phyloP scores from a whole-genome alignment of 1,284 basidiomycete genomes.

The Neonothopanus nambi region DNA sequence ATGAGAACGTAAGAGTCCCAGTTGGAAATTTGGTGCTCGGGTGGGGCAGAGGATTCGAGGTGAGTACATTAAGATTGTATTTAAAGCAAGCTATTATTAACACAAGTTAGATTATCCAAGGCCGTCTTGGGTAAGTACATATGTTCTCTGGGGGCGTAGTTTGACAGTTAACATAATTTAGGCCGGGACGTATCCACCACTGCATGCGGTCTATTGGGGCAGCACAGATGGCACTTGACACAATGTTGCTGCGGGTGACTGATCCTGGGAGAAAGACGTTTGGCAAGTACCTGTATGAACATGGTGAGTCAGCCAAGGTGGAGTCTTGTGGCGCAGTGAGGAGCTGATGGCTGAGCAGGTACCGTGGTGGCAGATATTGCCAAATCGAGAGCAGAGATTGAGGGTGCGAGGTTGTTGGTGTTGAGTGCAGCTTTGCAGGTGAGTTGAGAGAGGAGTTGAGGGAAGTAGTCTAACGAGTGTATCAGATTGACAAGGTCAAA shows the following conservation, averaged over 20 bases:
- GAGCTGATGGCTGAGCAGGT: conserved; percentile 42
- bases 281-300: conserved; percentile 88
- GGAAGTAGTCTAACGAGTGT: background rate
- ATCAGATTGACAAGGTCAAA: conserved; percentile 84
- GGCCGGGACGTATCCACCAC: conserved; percentile 95
- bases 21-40: conserved; percentile 83
- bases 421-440: conserved; percentile 90
- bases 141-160: background rate
- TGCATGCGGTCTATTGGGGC: conserved; percentile 97
- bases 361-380: conserved; percentile 92
- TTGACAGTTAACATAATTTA: conserved; percentile 26
- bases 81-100: background rate
- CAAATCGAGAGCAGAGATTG: conserved; percentile 90
- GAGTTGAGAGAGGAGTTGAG: conserved; percentile 10
- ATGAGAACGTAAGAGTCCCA: conserved; percentile 92
- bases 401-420: conserved; percentile 84
- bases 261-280: conserved; percentile 92
- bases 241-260: conserved; percentile 90
- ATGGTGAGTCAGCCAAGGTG: conserved; percentile 56
- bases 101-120: conserved; percentile 83
- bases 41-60: conserved; percentile 93
- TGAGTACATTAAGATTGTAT: conserved; percentile 25
- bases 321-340: background rate
- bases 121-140: conserved; percentile 79
- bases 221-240: conserved; percentile 83